Evolutionary conservation across 441 rosid species (phyloP).

Genomic region (Dalechampia spathulata): DNA sequence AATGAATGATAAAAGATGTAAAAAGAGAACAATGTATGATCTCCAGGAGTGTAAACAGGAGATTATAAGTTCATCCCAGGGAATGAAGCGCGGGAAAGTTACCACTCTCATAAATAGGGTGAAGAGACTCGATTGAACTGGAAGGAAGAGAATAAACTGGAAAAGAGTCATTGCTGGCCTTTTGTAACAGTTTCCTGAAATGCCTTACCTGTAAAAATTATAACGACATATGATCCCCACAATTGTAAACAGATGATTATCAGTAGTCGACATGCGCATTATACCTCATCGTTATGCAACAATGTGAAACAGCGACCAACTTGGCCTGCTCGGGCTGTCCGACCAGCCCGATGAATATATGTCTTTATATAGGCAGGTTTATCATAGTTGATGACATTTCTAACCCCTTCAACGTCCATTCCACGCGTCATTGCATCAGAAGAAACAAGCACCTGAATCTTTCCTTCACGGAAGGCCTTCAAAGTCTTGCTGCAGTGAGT

Average conservation of each 20-base stretch:
- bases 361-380: slow-evolving; percentile 78
- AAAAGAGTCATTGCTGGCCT: slow-evolving; percentile 61
- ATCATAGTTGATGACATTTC: slow-evolving; percentile 82
- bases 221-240: slow-evolving; percentile 8
- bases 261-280: slow-evolving; percentile 1
- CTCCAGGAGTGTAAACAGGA: no score
- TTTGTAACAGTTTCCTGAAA: slow-evolving; percentile 60
- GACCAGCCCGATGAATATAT: slow-evolving; percentile 90
- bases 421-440: slow-evolving; percentile 98
- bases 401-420: slow-evolving; percentile 93
- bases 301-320: slow-evolving; percentile 83
- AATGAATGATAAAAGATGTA: neutral
- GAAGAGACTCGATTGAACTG: slow-evolving; percentile 44
- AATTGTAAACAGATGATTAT: no score
- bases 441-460: slow-evolving; percentile 82
- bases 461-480: slow-evolving; percentile 72
- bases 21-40: no score
- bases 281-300: slow-evolving; percentile 66
- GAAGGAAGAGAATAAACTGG: slow-evolving; percentile 44
- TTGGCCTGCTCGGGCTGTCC: slow-evolving; percentile 96
- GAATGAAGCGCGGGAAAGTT: slow-evolving; percentile 23
- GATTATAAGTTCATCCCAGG: slow-evolving; percentile 5
- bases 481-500: slow-evolving; percentile 67
- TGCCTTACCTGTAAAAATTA: slow-evolving; percentile 56
- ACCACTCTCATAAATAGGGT: slow-evolving; percentile 48